These are phyloP conservation scores for Exophiala aquamarina DNA, from an alignment of 2,329 filamentous ascomycete genomes.

Conservation along the genomic window DNA sequence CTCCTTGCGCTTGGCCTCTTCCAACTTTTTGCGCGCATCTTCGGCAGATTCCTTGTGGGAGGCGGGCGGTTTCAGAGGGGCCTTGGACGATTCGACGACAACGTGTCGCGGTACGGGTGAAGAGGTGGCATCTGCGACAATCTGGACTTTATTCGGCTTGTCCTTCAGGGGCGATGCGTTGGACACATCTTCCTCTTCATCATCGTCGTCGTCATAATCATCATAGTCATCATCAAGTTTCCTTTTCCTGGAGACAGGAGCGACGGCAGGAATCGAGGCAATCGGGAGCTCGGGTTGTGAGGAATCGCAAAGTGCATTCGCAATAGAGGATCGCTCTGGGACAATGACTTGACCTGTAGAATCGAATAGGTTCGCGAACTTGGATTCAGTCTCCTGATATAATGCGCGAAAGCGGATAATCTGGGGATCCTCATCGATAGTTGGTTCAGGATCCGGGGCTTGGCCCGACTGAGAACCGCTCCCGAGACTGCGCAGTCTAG, in stretches of 20 bases:
- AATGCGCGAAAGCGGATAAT: slow-evolving; percentile 72
- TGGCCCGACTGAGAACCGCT: slow-evolving; percentile 45
- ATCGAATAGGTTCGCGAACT: slow-evolving; percentile 73
- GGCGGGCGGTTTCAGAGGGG: slow-evolving; percentile 59
- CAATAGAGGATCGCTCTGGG: slow-evolving; percentile 50
- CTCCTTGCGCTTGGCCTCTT: slow-evolving; percentile 86
- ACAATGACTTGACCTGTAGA: slow-evolving; percentile 34
- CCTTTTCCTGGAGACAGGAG: slow-evolving; percentile 63
- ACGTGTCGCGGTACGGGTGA: slow-evolving; percentile 51
- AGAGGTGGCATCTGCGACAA: slow-evolving; percentile 39
- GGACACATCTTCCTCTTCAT: slow-evolving; percentile 54
- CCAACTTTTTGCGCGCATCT: slow-evolving; percentile 87
- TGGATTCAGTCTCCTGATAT: slow-evolving; percentile 74
- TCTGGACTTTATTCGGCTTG: slow-evolving; percentile 40
- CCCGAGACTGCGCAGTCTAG: slow-evolving; percentile 43
- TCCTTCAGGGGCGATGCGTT: slow-evolving; percentile 51
- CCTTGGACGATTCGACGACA: slow-evolving; percentile 44
- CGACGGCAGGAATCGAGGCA: slow-evolving; percentile 46
- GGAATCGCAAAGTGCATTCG: slow-evolving; percentile 37
- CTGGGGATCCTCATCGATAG: slow-evolving; percentile 68
- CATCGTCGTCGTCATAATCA: slow-evolving; percentile 72
- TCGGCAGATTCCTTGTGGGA: slow-evolving; percentile 69
- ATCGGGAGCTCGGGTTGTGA: slow-evolving; percentile 48
- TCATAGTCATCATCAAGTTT: slow-evolving; percentile 79
- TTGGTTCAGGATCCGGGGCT: slow-evolving; percentile 53